Evolutionary conservation across 768 basidiomycete species (phyloP).

Genomic region (Candolleomyces aberdarensis): DNA sequence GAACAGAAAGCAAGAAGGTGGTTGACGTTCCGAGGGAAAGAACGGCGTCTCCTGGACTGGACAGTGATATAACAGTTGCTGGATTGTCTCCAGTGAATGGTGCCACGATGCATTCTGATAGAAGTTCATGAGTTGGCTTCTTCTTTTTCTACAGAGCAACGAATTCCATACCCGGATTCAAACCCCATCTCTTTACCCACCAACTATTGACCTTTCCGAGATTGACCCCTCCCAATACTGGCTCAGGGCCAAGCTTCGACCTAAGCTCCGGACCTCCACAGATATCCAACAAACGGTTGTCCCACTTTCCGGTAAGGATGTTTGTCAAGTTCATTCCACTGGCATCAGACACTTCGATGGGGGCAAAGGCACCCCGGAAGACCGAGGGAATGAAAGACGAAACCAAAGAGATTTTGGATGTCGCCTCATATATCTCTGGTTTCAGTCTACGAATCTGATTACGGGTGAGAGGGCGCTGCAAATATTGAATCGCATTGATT

Average conservation of each 20-base stretch:
- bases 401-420: conserved; percentile 71
- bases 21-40: conserved; percentile 89
- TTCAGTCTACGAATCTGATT: conserved; percentile 54
- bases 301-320: conserved; percentile 71
- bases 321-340: conserved; percentile 92
- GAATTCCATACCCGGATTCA: conserved; percentile 50
- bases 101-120: conserved; percentile 68
- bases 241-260: conserved; percentile 71
- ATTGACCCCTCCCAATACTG: conserved; percentile 64
- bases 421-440: conserved; percentile 53
- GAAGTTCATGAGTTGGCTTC: not conserved
- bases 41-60: conserved; percentile 76
- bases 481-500: conserved; percentile 12
- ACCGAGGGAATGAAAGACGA: conserved; percentile 82
- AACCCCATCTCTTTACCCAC: conserved; percentile 77
- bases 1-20: conserved; percentile 77
- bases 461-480: conserved; percentile 3
- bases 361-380: conserved; percentile 74
- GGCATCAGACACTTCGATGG: conserved; percentile 84
- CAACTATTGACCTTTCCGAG: conserved; percentile 65
- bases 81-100: conserved; percentile 92
- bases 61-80: conserved; percentile 73
- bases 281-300: conserved; percentile 58
- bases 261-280: conserved; percentile 69
- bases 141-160: not conserved